These are phyloP conservation scores for Rhodomyrtus tomentosa DNA, from an alignment of 345 rosid species.

Conservation along the genomic window DNA sequence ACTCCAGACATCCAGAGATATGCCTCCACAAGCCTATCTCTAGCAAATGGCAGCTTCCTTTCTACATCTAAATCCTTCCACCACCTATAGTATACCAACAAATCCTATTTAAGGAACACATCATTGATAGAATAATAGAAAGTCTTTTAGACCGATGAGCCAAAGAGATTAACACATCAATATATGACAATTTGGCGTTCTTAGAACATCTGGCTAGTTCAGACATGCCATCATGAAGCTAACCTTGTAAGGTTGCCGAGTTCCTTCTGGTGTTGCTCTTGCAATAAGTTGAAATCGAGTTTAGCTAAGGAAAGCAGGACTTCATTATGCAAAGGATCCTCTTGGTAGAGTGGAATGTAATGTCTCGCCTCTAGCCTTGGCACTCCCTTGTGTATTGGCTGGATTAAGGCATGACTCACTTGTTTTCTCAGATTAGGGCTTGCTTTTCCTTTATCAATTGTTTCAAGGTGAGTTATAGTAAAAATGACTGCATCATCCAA, in stretches of 20 bases:
- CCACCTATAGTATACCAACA: neutral
- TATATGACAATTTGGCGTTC: neutral
- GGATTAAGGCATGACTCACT: neutral
- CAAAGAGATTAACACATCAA: neutral
- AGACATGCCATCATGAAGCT: neutral
- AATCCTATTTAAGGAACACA: neutral
- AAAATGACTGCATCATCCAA: conserved; percentile 21
- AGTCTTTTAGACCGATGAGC: too few relatives aligned
- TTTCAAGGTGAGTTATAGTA: conserved; percentile 5
- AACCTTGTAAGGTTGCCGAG: neutral
- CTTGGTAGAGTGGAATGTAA: neutral
- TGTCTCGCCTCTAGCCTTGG: neutral
- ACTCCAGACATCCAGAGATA: neutral
- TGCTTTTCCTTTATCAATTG: neutral
- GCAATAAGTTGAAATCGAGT: neutral
- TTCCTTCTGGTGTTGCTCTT: neutral
- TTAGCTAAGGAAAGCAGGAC: neutral
- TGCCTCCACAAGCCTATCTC: neutral
- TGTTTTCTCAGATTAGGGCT: neutral
- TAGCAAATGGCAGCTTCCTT: neutral
- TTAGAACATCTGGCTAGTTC: neutral
- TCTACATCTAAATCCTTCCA: neutral
- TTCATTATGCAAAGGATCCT: neutral
- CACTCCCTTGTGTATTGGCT: neutral
- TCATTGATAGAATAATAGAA: neutral